phyloP scores from a whole-genome alignment of 768 basidiomycete genomes.

The Gloeostereum incarnatum region DNA sequence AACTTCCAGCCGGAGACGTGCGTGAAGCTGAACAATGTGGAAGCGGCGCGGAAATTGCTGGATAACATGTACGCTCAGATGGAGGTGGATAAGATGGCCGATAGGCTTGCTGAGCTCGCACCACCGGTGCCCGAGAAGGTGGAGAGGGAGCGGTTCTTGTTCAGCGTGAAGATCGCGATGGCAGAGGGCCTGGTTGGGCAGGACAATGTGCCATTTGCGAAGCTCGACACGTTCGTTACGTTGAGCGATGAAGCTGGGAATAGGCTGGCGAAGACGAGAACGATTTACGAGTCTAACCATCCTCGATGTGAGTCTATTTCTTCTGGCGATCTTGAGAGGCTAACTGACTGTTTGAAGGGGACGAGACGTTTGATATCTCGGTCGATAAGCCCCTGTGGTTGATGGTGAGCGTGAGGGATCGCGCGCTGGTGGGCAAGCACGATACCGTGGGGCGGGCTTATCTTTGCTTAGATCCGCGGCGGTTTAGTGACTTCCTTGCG shows the following conservation, averaged over 20 bases:
- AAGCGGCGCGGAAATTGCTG: slow-evolving; percentile 80
- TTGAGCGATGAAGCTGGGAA: slow-evolving; percentile 89
- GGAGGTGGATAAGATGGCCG: slow-evolving; percentile 79
- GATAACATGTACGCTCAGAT: slow-evolving; percentile 93
- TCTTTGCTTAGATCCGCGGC: slow-evolving; percentile 81
- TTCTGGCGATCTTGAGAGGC: slow-evolving; percentile 7
- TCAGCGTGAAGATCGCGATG: slow-evolving; percentile 88
- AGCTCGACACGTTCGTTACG: slow-evolving; percentile 87
- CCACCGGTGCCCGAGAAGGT: slow-evolving; percentile 70
- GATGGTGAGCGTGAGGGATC: slow-evolving; percentile 90
- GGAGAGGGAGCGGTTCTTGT: slow-evolving; percentile 66
- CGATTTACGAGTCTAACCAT: slow-evolving; percentile 82
- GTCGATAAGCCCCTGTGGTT: slow-evolving; percentile 94
- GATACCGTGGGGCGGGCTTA: slow-evolving; percentile 89
- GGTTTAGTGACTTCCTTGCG: slow-evolving; percentile 81
- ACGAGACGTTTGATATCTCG: slow-evolving; percentile 93
- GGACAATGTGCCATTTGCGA: slow-evolving; percentile 71
- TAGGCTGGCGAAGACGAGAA: slow-evolving; percentile 88
- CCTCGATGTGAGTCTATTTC: slow-evolving; percentile 69
- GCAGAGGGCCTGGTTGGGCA: slow-evolving; percentile 81
- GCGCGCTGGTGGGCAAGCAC: slow-evolving; percentile 86
- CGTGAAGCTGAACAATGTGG: slow-evolving; percentile 96
- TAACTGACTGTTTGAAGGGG: slow-evolving; percentile 49
- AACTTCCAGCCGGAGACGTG: slow-evolving; percentile 91
- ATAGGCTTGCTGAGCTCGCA: slow-evolving; percentile 41